A percentile compares a stretch with the other conserved stretches of the same genome.
Evolutionary conservation across 192 early-diverging fungal genomes (phyloP).

Genomic region (Coemansia sp.): DNA sequence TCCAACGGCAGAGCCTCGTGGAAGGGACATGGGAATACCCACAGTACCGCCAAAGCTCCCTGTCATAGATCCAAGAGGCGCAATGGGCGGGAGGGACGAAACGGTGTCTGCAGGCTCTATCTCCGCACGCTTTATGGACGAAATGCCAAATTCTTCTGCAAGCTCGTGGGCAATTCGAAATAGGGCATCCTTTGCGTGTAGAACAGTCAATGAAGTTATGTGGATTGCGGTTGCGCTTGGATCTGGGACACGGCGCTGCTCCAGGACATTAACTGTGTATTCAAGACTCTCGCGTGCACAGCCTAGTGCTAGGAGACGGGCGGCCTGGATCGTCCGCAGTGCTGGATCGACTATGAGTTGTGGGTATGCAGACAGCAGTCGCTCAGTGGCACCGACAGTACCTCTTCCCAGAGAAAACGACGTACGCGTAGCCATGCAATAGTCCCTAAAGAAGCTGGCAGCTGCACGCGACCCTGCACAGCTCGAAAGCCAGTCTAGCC

Average conservation of each 20-base stretch:
- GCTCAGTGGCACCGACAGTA: slow-evolving; percentile 21
- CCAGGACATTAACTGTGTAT: slow-evolving; percentile 34
- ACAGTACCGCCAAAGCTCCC: slow-evolving; percentile 6
- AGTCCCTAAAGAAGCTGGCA: slow-evolving; percentile 38
- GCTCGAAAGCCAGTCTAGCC: slow-evolving; percentile 33
- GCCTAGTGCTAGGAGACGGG: slow-evolving; percentile 42
- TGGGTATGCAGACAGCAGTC: slow-evolving; percentile 24
- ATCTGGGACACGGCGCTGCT: slow-evolving; percentile 39
- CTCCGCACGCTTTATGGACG: slow-evolving; percentile 44
- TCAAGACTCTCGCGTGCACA: slow-evolving; percentile 26
- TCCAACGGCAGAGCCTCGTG: slow-evolving; percentile 20
- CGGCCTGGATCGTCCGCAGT: slow-evolving; percentile 47
- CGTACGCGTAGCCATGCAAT: slow-evolving; percentile 46
- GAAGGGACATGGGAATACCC: slow-evolving; percentile 15
- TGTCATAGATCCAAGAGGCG: slow-evolving; percentile 1
- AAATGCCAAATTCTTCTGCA: slow-evolving; percentile 54
- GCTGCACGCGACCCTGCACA: slow-evolving; percentile 27
- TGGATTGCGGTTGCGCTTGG: slow-evolving; percentile 43
- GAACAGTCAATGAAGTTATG: slow-evolving; percentile 37
- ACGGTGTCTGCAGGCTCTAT: slow-evolving; percentile 43
- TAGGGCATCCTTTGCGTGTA: slow-evolving; percentile 39
- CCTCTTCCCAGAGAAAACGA: slow-evolving; percentile 21
- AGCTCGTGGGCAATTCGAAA: slow-evolving; percentile 52
- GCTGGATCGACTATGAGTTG: slow-evolving; percentile 25
- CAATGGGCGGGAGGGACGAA: slow-evolving; percentile 1